Base-by-base conservation (phyloP, 75 land plant species). In the Ceratopteris richardii region DNA sequence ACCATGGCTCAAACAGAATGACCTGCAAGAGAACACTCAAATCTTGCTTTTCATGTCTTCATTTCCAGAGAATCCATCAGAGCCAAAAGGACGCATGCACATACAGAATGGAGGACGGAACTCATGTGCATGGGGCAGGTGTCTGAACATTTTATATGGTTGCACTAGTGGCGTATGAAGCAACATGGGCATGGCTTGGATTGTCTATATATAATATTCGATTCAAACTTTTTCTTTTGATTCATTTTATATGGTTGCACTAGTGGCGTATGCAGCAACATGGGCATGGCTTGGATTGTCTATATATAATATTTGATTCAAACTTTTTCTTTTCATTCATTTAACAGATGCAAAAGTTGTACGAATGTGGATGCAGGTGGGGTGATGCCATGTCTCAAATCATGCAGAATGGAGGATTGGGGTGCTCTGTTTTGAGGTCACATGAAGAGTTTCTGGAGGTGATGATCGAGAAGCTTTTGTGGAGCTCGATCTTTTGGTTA, bases 1-100 rank as follows among this genome's bases (percentile, higher is more conserved):
- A 65, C 69, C 76, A 13, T 73, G 69, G 69, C 70, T 73, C 44
- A 33, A 20, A 23, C 30, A 50, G 37, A 31, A 31, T 40, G 64
- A 51, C 0, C 52, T 72, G 25, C 51, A 47, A 6, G 37, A 19
- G 0, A 70, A 63, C 1, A 66, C 76, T 0, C 76, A 73, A 52
- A 65, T 66, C 22, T 66, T 73, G 20, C 64, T 73, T 7, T 73
- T 52, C 27, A 52, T 52, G 54, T 23, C 54, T 1, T 25, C 54
- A 23, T 23, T 28, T 1, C 54, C 54, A 4, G 54, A 52, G 28
- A 26, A 52, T 24, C 54, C 54, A 3, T 13, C 28, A 12, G 14
- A 26, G 29, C 54, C 54, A 18, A 52, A 52, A 26, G 54, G 54
- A 12, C 24, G 14, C 25, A 52, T 52, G 54, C 54, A 24, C 28